Base-by-base conservation (phyloP, 371 early-diverging fungal genomes). In the Encephalitozoon cuniculi region DNA sequence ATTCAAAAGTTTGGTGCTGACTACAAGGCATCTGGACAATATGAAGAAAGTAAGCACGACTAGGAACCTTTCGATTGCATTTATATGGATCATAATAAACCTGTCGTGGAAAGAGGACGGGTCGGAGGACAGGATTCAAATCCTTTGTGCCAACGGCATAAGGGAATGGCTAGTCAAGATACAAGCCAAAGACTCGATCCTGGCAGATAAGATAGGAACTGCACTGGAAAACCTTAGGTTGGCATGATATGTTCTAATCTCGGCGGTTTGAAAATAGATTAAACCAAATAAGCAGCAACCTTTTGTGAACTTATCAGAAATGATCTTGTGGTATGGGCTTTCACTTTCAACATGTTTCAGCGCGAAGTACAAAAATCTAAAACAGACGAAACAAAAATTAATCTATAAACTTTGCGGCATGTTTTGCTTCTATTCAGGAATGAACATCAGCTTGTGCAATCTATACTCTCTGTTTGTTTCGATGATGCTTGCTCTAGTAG, bases 21-120 rank as follows among this genome's bases (percentile, higher is more conserved):
- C 18, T 21, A 40, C 49, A 34, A 53, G 59, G n/a, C 41, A 40
- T 12, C 26, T 71, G 34, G 26, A 41, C 18, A 66, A 46, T 25
- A 44, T 74, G 44, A 67, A 67, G 54, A 52, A 54, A 26, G 30
- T 74, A 6, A 44, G 65, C 32, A 67, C 28, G n/a, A 74, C 44
- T 11, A 32, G 30, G 18, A 55, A 53, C 23, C 26, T 68, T 32
- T 30, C 49, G 1, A 46, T 66, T n/a, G 51, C 75, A 9, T 32
- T 68, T 15, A 40, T 74, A 41, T 74, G 75, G 75, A 40, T 74
- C 39, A 67, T 67, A 18, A 74, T 68, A 54, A 74, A 74, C 63
- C 49, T 74, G 49, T 41, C 68, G 25, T 74, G 75, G 75, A 67
- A 26, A 6, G 68, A 74, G 23, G 67, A 74, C 0, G 68, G 64